Base-by-base conservation (phyloP, 208 protist species). In the Herpetomonas muscarum region DNA sequence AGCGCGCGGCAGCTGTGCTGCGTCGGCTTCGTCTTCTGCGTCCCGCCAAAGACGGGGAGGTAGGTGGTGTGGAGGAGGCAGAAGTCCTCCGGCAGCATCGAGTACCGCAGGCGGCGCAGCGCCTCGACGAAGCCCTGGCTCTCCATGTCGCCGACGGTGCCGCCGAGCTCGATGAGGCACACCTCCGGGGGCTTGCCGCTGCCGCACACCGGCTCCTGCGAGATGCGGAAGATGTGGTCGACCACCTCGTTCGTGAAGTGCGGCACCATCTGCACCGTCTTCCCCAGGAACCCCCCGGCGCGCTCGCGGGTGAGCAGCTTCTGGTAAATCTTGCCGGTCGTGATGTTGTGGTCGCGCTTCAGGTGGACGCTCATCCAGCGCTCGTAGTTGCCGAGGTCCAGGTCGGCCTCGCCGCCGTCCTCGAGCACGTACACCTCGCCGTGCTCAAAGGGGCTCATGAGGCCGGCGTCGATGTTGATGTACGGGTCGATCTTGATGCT, bases 21-120 rank as follows among this genome's bases (percentile, higher is more conserved):
- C 1, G 98, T 99, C 26, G 98, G 98, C 85, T 99, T 99, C 37
- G 98, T 99, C 86, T 99, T 99, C 73, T 99, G 97, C 74, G 99
- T 97, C 26, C 97, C 97, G 9, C 84, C 76, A 63, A 96, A 94
- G 9, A 90, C 83, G 22, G 90, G 90, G 13, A 96, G 81, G 64
- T 94, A 94, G 22, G 85, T 94, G 21, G 80, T 92, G 74, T 94
- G 87, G 31, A 96, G 66, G 3, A 94, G 65, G 51, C 87, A 94
- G 61, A 96, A 90, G 61, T 93, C 84, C 63, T 90, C 64, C 13
- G 86, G 83, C 24, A 70, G 60, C 55, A 96, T 84, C 26, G 73
- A 85, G 63, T 81, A 85, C 45, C 87, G 83, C 59, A 96, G 75
- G n/a, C 84, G 81, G 52, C 88, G 84, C 49, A 99, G 77, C 22